A percentile compares a stretch with the other conserved stretches of the same genome.
Evolutionary conservation across 2,329 filamentous ascomycete species (phyloP).

Genomic region (Mariannaea elegans): DNA sequence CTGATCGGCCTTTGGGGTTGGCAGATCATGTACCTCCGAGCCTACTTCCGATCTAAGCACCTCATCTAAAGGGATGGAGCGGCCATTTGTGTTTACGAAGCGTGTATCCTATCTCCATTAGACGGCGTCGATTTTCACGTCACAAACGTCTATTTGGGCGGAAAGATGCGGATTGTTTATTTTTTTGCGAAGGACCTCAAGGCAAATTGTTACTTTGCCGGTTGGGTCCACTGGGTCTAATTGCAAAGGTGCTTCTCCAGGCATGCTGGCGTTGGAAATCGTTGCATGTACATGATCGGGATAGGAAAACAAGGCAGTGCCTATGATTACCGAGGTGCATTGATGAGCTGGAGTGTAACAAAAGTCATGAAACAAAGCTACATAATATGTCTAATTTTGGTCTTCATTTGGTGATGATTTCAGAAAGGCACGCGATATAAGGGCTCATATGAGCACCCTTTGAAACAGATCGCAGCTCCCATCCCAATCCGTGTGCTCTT

Average conservation of each 20-base stretch:
- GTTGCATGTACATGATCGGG: conserved; percentile 37
- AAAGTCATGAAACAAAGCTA: conserved; percentile 40
- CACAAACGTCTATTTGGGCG: conserved; percentile 16
- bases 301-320: conserved; percentile 31
- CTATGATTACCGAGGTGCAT: conserved; percentile 23
- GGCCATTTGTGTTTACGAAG: conserved; percentile 22
- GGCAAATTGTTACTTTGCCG: not conserved
- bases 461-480: not conserved
- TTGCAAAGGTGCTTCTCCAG: conserved; percentile 29
- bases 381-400: conserved; percentile 35
- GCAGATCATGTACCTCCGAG: conserved; percentile 97
- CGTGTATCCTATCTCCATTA: conserved; percentile 21
- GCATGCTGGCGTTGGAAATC: conserved; percentile 41
- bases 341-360: conserved; percentile 39
- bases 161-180: conserved; percentile 9
- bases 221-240: conserved; percentile 21
- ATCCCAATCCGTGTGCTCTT: conserved; percentile 24
- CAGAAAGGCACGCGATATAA: conserved; percentile 9
- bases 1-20: conserved; percentile 88
- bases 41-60: conserved; percentile 82
- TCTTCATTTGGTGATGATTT: not conserved
- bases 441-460: not conserved
- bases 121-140: conserved; percentile 19
- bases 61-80: conserved; percentile 43
- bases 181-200: conserved; percentile 1